Evolutionary conservation across 306 rosid species (phyloP), one percentile per base, ranked within the genome.

Genomic region (Vigna mungo): DNA sequence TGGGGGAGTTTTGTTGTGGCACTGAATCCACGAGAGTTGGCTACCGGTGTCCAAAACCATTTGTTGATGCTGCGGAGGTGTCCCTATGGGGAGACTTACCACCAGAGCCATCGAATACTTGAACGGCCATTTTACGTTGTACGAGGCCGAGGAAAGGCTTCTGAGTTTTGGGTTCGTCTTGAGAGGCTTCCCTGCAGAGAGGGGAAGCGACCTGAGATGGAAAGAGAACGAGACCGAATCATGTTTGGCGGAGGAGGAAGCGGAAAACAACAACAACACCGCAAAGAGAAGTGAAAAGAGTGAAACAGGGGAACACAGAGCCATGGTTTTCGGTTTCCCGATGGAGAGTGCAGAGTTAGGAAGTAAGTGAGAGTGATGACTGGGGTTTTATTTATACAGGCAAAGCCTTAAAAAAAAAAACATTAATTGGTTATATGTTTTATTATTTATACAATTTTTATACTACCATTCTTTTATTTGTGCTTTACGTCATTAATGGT

Each of bases 21-120:
- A 95, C 80, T 92, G 95, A 78, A 95, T 87, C 97, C 97, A 95
- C 0, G 98, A 95, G 4, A 92, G 97, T 41, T 95, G 98, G 90
- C 98, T 95, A 32, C 98, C 98, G 0, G 98, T 95, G 87, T 95
- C 98, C 1, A 95, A 37, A 1, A 95, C 87, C 98, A 95, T 89
- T 59, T 84, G 83, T 53, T 91, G 96, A 46, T 80, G 65, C 85
- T 95, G 98, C 9, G 98, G 97, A 2, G 98, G 98, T 0, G 98
- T 95, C 1, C 98, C 98, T 9, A 92, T 89, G 0, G 97, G 98
- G 1, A 95, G 97, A 4, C 91, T 83, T 0, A 95, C 96, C 0
- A 92, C 69, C 5, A 89, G 84, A 58, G 91, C 98, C 88, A 79
- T 89, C 0, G 97, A 87, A 44, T 95, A 95, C 39, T 86, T 88